Evolutionary conservation across 805 yeast genomes (phyloP).

Genomic region (Teunomyces lycoperdinae): DNA sequence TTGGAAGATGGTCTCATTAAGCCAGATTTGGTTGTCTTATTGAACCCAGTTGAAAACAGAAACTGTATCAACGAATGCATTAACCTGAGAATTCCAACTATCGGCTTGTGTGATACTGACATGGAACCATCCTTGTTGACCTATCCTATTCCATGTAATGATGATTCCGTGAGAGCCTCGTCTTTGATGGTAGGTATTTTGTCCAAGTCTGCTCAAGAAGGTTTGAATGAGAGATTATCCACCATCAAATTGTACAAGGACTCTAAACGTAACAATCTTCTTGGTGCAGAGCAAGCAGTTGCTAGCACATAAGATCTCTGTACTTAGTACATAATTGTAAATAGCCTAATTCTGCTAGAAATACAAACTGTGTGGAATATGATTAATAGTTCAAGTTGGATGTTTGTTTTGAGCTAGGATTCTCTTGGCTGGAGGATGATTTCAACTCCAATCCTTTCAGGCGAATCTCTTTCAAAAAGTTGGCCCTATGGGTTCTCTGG

Average conservation of each 20-base stretch:
- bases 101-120: constrained; percentile 92
- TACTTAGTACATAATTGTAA: constrained; percentile 4
- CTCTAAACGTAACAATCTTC: neutral
- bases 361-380: neutral
- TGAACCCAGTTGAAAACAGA: constrained; percentile 86
- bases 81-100: constrained; percentile 81
- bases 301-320: neutral
- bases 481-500: constrained; percentile 18
- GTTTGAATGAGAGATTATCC: constrained; percentile 56
- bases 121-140: constrained; percentile 87
- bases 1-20: constrained; percentile 59
- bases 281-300: constrained; percentile 7
- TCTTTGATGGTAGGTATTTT: constrained; percentile 79
- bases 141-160: constrained; percentile 95
- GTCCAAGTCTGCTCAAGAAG: constrained; percentile 81
- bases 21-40: constrained; percentile 84
- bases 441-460: constrained; percentile 18
- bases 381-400: constrained; percentile 5
- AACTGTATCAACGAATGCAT: constrained; percentile 79
- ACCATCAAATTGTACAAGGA: constrained; percentile 13
- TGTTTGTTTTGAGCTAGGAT: too few relatives aligned
- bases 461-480: constrained; percentile 23
- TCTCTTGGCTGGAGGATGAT: neutral
- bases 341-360: constrained; percentile 1
- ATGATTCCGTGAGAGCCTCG: constrained; percentile 81